A percentile compares a stretch with the other conserved stretches of the same genome.
Conservation (phyloP, 2,329 filamentous ascomycete species). For the Ceratocystis cacaofunesta region DNA sequence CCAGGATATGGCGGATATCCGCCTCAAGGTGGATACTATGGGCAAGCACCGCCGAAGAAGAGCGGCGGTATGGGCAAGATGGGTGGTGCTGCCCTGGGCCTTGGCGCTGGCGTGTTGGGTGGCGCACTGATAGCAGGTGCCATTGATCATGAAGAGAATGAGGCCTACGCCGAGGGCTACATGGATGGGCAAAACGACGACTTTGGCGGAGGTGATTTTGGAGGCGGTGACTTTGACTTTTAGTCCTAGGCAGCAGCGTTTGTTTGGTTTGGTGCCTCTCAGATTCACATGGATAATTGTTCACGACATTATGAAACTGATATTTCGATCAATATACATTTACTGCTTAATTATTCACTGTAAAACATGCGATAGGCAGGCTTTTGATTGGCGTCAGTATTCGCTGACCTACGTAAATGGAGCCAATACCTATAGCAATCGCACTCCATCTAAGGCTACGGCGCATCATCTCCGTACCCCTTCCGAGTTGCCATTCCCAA, state of each 20-base stretch:
- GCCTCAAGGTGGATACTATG: constrained; percentile 26
- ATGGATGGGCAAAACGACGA: constrained; percentile 22
- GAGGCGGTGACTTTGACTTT: constrained; percentile 26
- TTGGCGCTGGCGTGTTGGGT: constrained; percentile 68
- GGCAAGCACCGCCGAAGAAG: constrained; percentile 29
- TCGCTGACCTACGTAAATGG: background rate
- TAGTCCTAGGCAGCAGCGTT: constrained; percentile 19
- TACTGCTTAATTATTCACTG: background rate
- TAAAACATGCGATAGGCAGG: background rate
- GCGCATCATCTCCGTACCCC: constrained; percentile 26
- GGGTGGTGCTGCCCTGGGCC: constrained; percentile 61
- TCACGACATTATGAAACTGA: background rate
- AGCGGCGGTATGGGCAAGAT: constrained; percentile 36
- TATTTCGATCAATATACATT: background rate
- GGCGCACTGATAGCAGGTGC: constrained; percentile 57
- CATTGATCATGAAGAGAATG: constrained; percentile 45
- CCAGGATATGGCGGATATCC: constrained; percentile 25
- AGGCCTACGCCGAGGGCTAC: constrained; percentile 37
- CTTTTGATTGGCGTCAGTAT: background rate
- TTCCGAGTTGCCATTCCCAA: constrained; percentile 23
- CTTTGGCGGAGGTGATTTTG: constrained; percentile 22
- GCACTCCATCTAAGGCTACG: background rate
- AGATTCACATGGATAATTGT: background rate
- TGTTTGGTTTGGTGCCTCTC: background rate
- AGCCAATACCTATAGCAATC: background rate